Base-by-base conservation (phyloP, 441 rosid genomes). In the Bruguiera hainesii region DNA sequence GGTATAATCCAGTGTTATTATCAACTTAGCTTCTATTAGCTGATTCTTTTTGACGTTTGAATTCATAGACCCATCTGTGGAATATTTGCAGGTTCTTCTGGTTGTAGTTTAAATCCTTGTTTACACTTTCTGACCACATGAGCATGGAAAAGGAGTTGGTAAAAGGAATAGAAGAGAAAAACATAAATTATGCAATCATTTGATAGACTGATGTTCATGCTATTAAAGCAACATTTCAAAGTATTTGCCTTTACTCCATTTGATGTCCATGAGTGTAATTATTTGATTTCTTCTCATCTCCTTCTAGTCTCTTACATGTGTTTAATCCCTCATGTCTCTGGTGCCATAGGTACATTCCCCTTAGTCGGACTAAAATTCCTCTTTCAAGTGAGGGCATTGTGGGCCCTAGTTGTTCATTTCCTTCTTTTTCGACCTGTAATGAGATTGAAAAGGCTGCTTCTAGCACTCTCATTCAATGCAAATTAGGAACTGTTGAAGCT, bases 281-380 rank as follows among this genome's bases (percentile, higher is more conserved):
- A 18, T 5, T 20, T 64, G 23, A 33, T 46, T 42, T 4, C 31
- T 49, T 9, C 19, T 50, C n/a, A 2, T 50, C 1, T 31, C 8
- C 19, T 64, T 18, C 23, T 56, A 18, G 25, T 18, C 0, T 20
- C 31, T 48, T 56, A 29, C 55, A 42, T 64, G 26, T 71, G 39
- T 67, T 56, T 26, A 23, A 35, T 53, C 60, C 52, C 26, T 55
- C 9, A 21, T 19, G 57, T 56, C 15, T 68, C 61, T 78, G 65
- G 71, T 79, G 49, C 69, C 77, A 46, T 83, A 94, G 98, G 81
- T 94, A 94, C 66, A 58, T 90, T 71, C 99, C 99, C 50, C 94
- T 94, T 13, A 80, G 78, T 53, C 84, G 88, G 73, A 68, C 76
- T 37, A 85, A 64, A 20, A 69, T 68, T 66, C 72, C 90, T 65